These are phyloP conservation scores for Coniella lustricola DNA, from an alignment of 2,329 filamentous ascomycete genomes.

Conservation along the genomic window DNA sequence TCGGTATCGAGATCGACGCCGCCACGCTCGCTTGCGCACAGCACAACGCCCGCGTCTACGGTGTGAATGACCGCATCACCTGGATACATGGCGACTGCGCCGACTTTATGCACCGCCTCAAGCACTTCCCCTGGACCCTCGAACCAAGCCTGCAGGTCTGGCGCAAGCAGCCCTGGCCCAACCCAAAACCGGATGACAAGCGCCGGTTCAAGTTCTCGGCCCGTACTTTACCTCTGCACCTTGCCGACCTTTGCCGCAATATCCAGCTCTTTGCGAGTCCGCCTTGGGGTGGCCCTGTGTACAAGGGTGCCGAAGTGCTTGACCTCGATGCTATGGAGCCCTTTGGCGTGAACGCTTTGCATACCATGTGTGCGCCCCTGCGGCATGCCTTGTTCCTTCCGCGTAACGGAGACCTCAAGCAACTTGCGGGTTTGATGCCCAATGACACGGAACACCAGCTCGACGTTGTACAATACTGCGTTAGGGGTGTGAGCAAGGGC, in stretches of 20 bases:
- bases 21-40: conserved; percentile 81
- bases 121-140: conserved; percentile 24
- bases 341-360: conserved; percentile 62
- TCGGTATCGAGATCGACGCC: conserved; percentile 81
- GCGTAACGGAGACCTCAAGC: conserved; percentile 72
- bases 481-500: conserved; percentile 82
- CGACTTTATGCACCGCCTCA: conserved; percentile 48
- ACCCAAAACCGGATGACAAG: too few relatives aligned
- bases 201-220: too few relatives aligned
- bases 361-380: conserved; percentile 52
- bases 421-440: conserved; percentile 57
- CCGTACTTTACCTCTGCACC: not conserved
- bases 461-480: conserved; percentile 82
- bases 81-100: conserved; percentile 90
- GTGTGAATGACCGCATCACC: conserved; percentile 65
- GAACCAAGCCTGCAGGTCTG: conserved; percentile 14
- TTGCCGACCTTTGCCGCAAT: conserved; percentile 14
- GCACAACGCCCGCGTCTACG: conserved; percentile 83
- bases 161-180: conserved; percentile 27
- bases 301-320: conserved; percentile 61
- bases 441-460: conserved; percentile 43
- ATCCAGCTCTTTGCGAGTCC: conserved; percentile 51
- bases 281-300: conserved; percentile 54
- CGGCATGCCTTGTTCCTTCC: conserved; percentile 74
- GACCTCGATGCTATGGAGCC: conserved; percentile 82